Evolutionary conservation across 2,329 filamentous ascomycete genomes (phyloP), one percentile per base, ranked within the genome.

Genomic region (Mycogone perniciosa): DNA sequence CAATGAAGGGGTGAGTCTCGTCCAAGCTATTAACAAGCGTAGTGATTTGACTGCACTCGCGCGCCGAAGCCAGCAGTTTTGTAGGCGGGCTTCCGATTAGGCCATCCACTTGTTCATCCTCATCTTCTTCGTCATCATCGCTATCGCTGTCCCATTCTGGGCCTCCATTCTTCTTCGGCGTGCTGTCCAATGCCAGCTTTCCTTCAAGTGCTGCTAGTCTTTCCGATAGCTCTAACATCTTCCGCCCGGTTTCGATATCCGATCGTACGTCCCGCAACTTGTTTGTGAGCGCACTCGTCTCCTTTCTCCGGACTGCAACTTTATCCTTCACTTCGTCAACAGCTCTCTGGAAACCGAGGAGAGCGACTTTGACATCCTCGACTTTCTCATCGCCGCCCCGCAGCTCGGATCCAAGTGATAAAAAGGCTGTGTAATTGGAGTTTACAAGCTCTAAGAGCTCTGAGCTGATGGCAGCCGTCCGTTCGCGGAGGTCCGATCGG

Each of bases 381-480:
- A 96, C 85, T 65, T 85, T 88, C 61, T 96, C 92, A 62, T 95
- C 91, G 6, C 95, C 95, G 3, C 91, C 91, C 48, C 82, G 81
- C 40, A 99, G 72, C 60, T 89, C 88, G 43, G 80, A 82, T 0
- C 93, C 95, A 0, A 99, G 72, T 0, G 84, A 85, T 4, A 99
- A 70, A 60, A 99, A 99, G 51, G 92, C 87, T 44, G 89, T 86
- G 66, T 99, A 97, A 69, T 99, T 95, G 46, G 86, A 81, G 64
- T 99, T 99, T 58, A 99, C 93, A 6, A 99, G 81, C 70, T 96
- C 92, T 13, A 99, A 77, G 3, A 99, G 77, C 71, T 99, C 93
- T 56, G 86, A 82, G 62, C 85, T 88, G 54, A 99, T 84, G 20
- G 85, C 79, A 59, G 88, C 81, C 59, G 85, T 88, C 47, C 95